A percentile compares a stretch with the other conserved stretches of the same genome.
These are phyloP conservation scores for Fusarium dimerum DNA, from an alignment of 2,329 filamentous ascomycete species.

Conservation along the genomic window DNA sequence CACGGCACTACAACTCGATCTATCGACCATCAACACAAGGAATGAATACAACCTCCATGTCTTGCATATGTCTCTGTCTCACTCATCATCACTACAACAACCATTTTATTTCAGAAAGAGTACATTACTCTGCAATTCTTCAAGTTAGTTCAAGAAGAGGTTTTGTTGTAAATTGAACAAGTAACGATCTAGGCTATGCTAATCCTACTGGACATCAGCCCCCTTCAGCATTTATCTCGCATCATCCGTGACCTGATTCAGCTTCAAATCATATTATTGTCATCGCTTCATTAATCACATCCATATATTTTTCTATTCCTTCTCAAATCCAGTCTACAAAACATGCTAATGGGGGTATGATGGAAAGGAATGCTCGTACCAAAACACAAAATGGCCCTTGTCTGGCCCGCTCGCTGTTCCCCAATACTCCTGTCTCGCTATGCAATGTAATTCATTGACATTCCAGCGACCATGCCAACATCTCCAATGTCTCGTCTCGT, in stretches of 20 bases:
- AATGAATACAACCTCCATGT: neutral
- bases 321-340: conserved; percentile 27
- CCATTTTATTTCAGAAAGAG: neutral
- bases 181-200: too few relatives aligned
- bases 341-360: conserved; percentile 30
- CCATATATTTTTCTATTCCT: conserved; percentile 26
- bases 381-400: conserved; percentile 25
- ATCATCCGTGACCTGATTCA: too few relatives aligned
- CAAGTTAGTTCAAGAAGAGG: too few relatives aligned
- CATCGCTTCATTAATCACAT: conserved; percentile 35
- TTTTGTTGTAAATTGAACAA: too few relatives aligned
- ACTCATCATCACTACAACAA: neutral
- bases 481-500: too few relatives aligned
- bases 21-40: neutral
- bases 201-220: too few relatives aligned
- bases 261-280: conserved; percentile 18
- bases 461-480: conserved; percentile 31
- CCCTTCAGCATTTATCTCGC: too few relatives aligned
- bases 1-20: too few relatives aligned
- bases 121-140: neutral
- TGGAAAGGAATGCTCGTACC: conserved; percentile 31
- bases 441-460: conserved; percentile 35
- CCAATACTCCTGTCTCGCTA: conserved; percentile 32
- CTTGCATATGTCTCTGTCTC: neutral
- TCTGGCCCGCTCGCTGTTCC: conserved; percentile 17